Evolutionary conservation across 2,329 filamentous ascomycete species (phyloP).

Genomic region (Massarina eburnea): DNA sequence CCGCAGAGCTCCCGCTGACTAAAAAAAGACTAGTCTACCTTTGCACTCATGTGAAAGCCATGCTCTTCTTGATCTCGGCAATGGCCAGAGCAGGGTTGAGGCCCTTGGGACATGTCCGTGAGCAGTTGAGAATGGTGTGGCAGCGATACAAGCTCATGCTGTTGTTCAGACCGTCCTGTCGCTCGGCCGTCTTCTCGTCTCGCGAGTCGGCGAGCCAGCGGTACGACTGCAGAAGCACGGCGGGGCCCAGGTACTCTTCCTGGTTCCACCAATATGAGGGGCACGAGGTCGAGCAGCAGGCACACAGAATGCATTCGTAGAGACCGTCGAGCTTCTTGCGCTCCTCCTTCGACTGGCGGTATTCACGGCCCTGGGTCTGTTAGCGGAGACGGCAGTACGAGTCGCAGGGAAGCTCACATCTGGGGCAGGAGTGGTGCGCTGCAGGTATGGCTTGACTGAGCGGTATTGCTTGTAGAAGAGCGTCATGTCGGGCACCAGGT

Average conservation of each 20-base stretch:
- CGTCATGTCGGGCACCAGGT: constrained; percentile 95
- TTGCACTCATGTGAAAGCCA: constrained; percentile 60
- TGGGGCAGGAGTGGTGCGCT: constrained; percentile 79
- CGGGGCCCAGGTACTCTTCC: constrained; percentile 96
- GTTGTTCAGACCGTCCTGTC: constrained; percentile 92
- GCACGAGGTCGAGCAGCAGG: constrained; percentile 98
- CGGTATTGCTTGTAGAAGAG: constrained; percentile 99
- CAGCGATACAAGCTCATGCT: constrained; percentile 98
- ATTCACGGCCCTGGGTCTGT: constrained; percentile 75
- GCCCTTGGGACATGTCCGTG: constrained; percentile 95
- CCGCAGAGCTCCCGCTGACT: neutral
- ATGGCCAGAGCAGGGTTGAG: constrained; percentile 94
- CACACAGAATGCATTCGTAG: constrained; percentile 99
- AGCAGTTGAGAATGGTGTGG: constrained; percentile 99
- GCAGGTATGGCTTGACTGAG: constrained; percentile 98
- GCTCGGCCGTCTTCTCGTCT: constrained; percentile 84
- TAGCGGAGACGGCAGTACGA: constrained; percentile 9
- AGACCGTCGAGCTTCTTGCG: constrained; percentile 96
- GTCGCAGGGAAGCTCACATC: constrained; percentile 63
- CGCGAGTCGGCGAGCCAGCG: constrained; percentile 94
- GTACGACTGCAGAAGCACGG: constrained; percentile 96
- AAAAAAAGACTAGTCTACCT: neutral
- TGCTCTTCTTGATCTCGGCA: constrained; percentile 97
- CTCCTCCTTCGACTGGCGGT: constrained; percentile 86
- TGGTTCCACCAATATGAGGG: constrained; percentile 99